Base-by-base conservation (phyloP, 306 rosid genomes). In the Begonia loranthoides region DNA sequence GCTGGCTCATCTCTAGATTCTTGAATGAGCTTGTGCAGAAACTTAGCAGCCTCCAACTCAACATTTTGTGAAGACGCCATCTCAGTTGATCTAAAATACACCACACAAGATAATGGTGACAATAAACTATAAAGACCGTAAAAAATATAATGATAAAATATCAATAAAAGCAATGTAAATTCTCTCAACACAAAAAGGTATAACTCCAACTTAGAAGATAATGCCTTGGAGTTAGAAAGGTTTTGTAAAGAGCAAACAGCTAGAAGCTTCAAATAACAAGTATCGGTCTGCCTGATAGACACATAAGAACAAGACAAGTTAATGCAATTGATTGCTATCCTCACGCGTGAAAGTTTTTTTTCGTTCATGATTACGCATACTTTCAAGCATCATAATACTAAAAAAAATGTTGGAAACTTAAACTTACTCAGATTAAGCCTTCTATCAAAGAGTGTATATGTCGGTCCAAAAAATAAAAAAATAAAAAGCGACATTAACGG, bases 31-130 rank as follows among this genome's bases (percentile, higher is more conserved):
- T 92, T 83, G 73, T 86, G 99, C 63, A 92, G 82, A 77, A 92
- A 92, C 58, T 87, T 92, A 2, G 96, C 99, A n/a, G 99, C 99
- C 79, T 92, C 99, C 79, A 92, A 68, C 76, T 92, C 96, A n/a
- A 92, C 96, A 75, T 87, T 83, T 15, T 83, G 82, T 15, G 94
- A 59, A 50, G 96, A 61, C 6, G 88, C 82, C 94, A 92, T 92
- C 79, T 74, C 73, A 66, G 61, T 64, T 33, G 44, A 69, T 41
- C 94, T 74, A 64, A 67, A 72, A 66, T 55, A 52, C 58, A 50
- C 41, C 58, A 17, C 51, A 16, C 14, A 45, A 40, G 44, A 41
- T 19, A 22, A 13, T 55, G 49, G 24, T 4, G 9, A 28, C n/a
- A 17, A 48, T 12, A 48, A 48, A 28, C n/a, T 13, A 48, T 12